phyloP scores from a whole-genome alignment of 2,329 filamentous ascomycete species.

The Neofusicoccum umdonicola region DNA sequence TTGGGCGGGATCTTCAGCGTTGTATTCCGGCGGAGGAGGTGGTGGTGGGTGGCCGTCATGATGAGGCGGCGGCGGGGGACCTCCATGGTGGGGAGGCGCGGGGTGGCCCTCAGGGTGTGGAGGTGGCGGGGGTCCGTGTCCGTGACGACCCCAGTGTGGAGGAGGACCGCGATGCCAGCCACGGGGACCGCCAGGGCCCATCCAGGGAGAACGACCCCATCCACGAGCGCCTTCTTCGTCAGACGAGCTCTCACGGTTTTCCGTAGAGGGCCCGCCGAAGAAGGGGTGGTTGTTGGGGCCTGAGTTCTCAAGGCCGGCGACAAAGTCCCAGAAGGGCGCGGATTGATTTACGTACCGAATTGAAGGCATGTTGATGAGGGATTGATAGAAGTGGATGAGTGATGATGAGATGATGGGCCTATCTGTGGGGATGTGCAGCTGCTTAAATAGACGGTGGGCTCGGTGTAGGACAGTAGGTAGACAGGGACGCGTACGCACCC shows the following conservation, averaged over 20 bases:
- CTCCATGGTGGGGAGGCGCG: conserved; percentile 8
- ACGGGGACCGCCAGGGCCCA: conserved; percentile 21
- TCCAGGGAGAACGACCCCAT: conserved; percentile 33
- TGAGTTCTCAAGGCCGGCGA: conserved; percentile 50
- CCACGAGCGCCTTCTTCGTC: conserved; percentile 29
- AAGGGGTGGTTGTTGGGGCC: conserved; percentile 44
- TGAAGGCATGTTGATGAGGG: conserved; percentile 48
- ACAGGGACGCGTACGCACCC: conserved; percentile 16
- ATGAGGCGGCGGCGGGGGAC: conserved; percentile 19
- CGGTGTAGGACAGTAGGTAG: conserved; percentile 8
- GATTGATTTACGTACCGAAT: conserved; percentile 53
- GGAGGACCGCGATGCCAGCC: conserved; percentile 21
- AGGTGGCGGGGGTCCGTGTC: conserved; percentile 16
- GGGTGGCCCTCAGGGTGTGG: conserved; percentile 22
- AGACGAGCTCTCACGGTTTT: conserved; percentile 24
- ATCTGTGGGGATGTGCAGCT: background rate
- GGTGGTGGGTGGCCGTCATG: conserved; percentile 21
- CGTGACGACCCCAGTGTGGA: conserved; percentile 23
- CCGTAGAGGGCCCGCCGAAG: conserved; percentile 35
- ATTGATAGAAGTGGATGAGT: background rate
- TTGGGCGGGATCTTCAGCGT: conserved; percentile 13
- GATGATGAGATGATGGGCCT: conserved; percentile 8
- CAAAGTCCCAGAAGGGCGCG: conserved; percentile 57
- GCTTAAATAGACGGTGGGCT: conserved; percentile 1
- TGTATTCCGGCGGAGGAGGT: background rate